Percentiles rank a stretch among this genome's conserved stretches.
Conservation (phyloP, 2,329 filamentous ascomycete species). For the Dactylellina drechsleri region DNA sequence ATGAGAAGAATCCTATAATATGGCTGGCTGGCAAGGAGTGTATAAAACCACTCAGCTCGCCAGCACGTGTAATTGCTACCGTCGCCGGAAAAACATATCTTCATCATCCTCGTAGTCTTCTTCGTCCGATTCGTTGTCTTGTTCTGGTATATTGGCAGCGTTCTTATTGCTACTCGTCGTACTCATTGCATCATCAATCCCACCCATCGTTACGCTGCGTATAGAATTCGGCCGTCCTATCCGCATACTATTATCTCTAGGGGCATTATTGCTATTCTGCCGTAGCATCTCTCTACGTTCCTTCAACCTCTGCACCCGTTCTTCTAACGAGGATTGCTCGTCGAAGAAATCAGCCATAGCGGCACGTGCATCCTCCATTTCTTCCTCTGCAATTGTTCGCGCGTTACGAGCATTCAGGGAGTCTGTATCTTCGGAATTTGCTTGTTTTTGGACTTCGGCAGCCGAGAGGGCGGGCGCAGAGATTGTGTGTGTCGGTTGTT, state of each 20-base stretch:
- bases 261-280: slow-evolving; percentile 54
- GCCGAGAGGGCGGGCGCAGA: slow-evolving; percentile 57
- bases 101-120: slow-evolving; percentile 69
- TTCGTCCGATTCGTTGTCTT: slow-evolving; percentile 63
- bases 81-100: slow-evolving; percentile 66
- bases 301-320: slow-evolving; percentile 74
- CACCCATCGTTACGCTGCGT: slow-evolving; percentile 42
- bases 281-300: slow-evolving; percentile 76
- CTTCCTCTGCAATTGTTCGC: slow-evolving; percentile 69
- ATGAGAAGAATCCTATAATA: not conserved
- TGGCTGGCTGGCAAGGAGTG: slow-evolving; percentile 10
- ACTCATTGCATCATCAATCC: slow-evolving; percentile 56
- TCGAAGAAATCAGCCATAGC: slow-evolving; percentile 81
- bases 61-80: slow-evolving; percentile 54
- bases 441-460: slow-evolving; percentile 58
- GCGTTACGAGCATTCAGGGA: slow-evolving; percentile 56
- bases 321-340: slow-evolving; percentile 82
- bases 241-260: not conserved
- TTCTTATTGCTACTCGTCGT: slow-evolving; percentile 60
- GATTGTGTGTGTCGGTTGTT: slow-evolving; percentile 59
- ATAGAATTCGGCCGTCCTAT: slow-evolving; percentile 34
- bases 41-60: slow-evolving; percentile 27
- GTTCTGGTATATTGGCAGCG: slow-evolving; percentile 63
- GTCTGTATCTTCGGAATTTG: slow-evolving; percentile 58
- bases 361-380: slow-evolving; percentile 76